Evolutionary conservation across 805 yeast genomes (phyloP), one percentile per base, ranked within the genome.

Genomic region (Candida quercuum): DNA sequence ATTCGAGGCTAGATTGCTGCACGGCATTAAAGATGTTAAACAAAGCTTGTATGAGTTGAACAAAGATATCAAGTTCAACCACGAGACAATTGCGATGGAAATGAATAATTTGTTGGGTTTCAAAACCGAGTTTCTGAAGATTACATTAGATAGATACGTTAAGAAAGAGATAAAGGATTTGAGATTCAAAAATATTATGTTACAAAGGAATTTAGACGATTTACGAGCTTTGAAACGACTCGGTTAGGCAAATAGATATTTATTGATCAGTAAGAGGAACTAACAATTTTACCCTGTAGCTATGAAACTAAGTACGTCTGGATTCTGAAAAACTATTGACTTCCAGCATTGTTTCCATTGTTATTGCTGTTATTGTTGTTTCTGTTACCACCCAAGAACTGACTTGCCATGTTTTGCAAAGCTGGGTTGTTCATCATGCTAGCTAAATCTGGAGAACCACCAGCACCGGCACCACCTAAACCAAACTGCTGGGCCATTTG

Each of bases 401-500:
- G 81, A 40, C 67, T 71, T 24, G 89, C 93, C 76, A 83, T 64
- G 46, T 81, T 74, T 59, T 70, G 78, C 32, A 87, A 64, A 69
- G 78, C 76, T 38, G 95, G 95, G 60, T 87, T 82, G 61, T 77
- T 82, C 86, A 87, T 76, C 57, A 88, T 52, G 34, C 81, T 86
- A 28, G 74, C 66, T 59, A 88, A 58, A 48, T 72, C 76, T 38
- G 88, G 88, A 31, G 43, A 39, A 30, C 58, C 52, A 23, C 43
- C 39, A 30, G 36, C 38, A 21, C 42, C 27, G 47, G 67, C 81
- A 40, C 78, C 79, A 31, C 91, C 91, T 38, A 78, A 65, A 20
- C 84, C 80, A 59, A 86, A 68, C 41, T 70, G 75, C 48, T 78
- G 77, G 32, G 96, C 96, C 95, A 89, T 85, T 57, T 81, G 82